phyloP scores from a whole-genome alignment of 2,329 filamentous ascomycete genomes.

The Tolypocladium capitatum region DNA sequence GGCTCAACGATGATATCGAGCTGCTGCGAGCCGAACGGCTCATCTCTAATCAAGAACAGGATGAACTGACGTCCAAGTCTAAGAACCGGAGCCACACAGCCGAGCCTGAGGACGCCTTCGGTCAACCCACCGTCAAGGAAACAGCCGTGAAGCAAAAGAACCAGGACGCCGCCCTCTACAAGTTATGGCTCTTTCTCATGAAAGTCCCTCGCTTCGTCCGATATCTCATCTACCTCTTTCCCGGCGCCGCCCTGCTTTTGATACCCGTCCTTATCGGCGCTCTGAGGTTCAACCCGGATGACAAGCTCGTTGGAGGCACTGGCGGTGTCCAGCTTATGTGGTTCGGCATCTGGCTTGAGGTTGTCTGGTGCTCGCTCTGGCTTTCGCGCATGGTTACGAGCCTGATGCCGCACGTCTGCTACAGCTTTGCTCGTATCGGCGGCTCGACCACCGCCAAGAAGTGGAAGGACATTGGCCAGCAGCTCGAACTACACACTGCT shows the following conservation, averaged over 20 bases:
- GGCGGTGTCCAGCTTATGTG: conserved; percentile 71
- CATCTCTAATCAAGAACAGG: conserved; percentile 29
- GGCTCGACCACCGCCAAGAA: conserved; percentile 80
- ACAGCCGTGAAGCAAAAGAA: conserved; percentile 17
- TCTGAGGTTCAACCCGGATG: conserved; percentile 22
- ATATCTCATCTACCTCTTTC: conserved; percentile 35
- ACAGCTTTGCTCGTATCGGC: conserved; percentile 52
- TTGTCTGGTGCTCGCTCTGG: conserved; percentile 88
- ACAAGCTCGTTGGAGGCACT: conserved; percentile 42
- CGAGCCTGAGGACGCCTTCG: conserved; percentile 33
- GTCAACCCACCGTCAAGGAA: conserved; percentile 18
- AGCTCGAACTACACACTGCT: conserved; percentile 73
- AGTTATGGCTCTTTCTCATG: conserved; percentile 29
- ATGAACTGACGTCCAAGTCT: conserved; percentile 11
- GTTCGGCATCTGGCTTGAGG: conserved; percentile 93
- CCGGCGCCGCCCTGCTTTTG: conserved; percentile 29
- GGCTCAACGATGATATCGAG: conserved; percentile 35
- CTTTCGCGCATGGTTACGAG: conserved; percentile 45
- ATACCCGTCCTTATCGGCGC: conserved; percentile 32
- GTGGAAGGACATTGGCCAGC: conserved; percentile 78
- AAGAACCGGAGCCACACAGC: conserved; percentile 20
- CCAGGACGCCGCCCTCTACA: conserved; percentile 21
- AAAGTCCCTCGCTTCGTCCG: conserved; percentile 37
- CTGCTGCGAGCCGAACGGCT: conserved; percentile 32
- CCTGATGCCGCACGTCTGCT: conserved; percentile 33